Percentiles rank a stretch among this genome's conserved stretches.
Evolutionary conservation across 2,329 filamentous ascomycete genomes (phyloP).

Genomic region (Aureobasidium sp.): DNA sequence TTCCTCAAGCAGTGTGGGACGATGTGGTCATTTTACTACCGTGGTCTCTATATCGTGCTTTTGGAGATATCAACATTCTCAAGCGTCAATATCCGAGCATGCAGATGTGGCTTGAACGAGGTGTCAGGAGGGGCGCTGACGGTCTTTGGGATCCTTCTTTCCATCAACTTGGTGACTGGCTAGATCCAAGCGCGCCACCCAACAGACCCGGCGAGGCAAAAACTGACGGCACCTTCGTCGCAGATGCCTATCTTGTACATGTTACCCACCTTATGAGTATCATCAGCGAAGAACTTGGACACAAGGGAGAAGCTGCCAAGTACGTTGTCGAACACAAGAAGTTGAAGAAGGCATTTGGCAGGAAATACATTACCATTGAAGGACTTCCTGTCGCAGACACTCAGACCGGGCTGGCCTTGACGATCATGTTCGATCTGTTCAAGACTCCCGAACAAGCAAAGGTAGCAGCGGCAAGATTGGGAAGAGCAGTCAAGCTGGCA

Average conservation of each 20-base stretch:
- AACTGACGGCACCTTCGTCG: conserved; percentile 29
- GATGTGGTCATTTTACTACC: conserved; percentile 31
- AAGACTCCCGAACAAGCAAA: conserved; percentile 12
- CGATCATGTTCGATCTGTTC: conserved; percentile 22
- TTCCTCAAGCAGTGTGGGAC: conserved; percentile 30
- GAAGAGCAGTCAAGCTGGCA: conserved; percentile 16
- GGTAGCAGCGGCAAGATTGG: conserved; percentile 18
- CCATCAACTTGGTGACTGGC: conserved; percentile 34
- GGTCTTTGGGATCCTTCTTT: conserved; percentile 28
- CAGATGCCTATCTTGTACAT: conserved; percentile 32
- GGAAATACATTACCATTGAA: conserved; percentile 21
- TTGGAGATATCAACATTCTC: conserved; percentile 29
- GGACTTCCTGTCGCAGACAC: conserved; percentile 25
- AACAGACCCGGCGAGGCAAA: conserved; percentile 26
- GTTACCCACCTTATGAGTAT: conserved; percentile 24
- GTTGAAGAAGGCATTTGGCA: conserved; percentile 23
- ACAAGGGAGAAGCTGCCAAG: conserved; percentile 16
- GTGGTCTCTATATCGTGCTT: conserved; percentile 27
- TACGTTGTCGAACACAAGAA: conserved; percentile 18
- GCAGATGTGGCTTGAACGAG: conserved; percentile 29
- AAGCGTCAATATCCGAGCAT: conserved; percentile 29
- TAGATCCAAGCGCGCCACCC: conserved; percentile 32
- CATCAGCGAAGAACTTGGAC: conserved; percentile 21
- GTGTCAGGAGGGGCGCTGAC: conserved; percentile 24
- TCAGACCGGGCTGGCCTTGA: conserved; percentile 24